Evolutionary conservation across 2,329 filamentous ascomycete species (phyloP).

Genomic region (Talaromyces amestolkiae): DNA sequence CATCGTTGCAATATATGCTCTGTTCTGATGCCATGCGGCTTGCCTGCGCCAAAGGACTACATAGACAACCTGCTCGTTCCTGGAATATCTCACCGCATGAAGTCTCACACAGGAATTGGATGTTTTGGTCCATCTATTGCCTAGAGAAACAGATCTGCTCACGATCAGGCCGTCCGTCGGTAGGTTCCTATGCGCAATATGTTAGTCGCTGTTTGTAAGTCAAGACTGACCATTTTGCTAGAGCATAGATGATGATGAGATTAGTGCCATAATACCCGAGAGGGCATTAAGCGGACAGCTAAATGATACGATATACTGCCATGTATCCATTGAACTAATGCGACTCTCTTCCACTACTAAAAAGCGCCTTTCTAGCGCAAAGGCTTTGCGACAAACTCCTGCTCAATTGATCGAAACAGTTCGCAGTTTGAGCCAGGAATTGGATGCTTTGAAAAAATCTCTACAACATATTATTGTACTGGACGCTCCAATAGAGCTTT

Average conservation of each 20-base stretch:
- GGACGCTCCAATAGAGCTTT: background rate
- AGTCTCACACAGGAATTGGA: background rate
- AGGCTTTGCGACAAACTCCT: background rate
- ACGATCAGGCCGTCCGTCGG: background rate
- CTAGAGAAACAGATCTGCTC: background rate
- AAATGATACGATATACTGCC: background rate
- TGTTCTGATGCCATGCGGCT: constrained; percentile 1
- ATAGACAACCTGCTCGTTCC: background rate
- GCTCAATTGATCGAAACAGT: background rate
- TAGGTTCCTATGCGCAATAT: background rate
- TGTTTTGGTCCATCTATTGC: background rate
- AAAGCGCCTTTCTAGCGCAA: background rate
- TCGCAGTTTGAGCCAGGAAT: background rate
- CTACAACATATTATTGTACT: background rate
- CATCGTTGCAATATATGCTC: constrained; percentile 6
- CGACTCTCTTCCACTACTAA: background rate
- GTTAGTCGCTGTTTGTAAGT: background rate
- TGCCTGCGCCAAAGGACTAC: background rate
- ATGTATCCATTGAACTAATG: background rate
- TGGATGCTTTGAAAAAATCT: background rate
- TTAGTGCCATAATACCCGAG: background rate
- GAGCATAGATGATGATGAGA: background rate
- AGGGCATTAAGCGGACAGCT: background rate
- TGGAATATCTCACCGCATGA: background rate
- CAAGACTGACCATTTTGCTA: background rate